Evolutionary conservation across 768 basidiomycete species (phyloP).

Genomic region (Phaeotremella skinneri): DNA sequence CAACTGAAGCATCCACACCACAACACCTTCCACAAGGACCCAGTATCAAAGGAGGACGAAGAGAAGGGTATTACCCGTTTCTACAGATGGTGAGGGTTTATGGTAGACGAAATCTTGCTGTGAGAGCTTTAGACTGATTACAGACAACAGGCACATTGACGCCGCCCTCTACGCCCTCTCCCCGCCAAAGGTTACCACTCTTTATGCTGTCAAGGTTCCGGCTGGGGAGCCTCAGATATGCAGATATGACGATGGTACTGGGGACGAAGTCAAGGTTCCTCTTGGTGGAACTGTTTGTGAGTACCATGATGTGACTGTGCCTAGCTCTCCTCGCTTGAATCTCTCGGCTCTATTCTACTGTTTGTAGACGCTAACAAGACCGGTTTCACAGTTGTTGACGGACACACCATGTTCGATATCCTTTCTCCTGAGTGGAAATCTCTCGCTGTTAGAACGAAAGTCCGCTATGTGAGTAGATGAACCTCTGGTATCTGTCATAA

Average conservation of each 20-base stretch:
- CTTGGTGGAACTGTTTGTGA: conserved; percentile 83
- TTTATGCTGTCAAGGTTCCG: conserved; percentile 75
- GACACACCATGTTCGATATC: conserved; percentile 79
- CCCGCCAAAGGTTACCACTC: conserved; percentile 74
- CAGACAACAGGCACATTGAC: conserved; percentile 65
- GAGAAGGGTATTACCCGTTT: conserved; percentile 76
- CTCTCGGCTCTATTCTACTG: neutral
- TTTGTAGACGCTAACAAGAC: neutral
- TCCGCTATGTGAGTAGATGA: conserved; percentile 59
- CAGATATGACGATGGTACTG: conserved; percentile 82
- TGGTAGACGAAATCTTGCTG: neutral
- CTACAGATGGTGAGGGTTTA: conserved; percentile 66
- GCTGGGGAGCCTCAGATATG: conserved; percentile 63
- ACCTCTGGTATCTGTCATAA: neutral
- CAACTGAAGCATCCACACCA: conserved; percentile 83
- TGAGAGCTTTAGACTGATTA: neutral
- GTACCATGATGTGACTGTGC: too few species aligned
- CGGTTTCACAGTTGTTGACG: conserved; percentile 55
- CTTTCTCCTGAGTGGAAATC: conserved; percentile 70
- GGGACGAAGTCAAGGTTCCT: conserved; percentile 76
- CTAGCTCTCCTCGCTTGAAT: too few species aligned
- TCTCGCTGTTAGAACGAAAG: conserved; percentile 70
- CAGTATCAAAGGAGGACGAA: conserved; percentile 70
- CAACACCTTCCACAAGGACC: conserved; percentile 80
- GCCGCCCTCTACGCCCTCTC: conserved; percentile 56